Percentiles rank a stretch among this genome's conserved stretches.
Conservation (phyloP, 495 filamentous ascomycete genomes). For the Tuber melanosporum region DNA sequence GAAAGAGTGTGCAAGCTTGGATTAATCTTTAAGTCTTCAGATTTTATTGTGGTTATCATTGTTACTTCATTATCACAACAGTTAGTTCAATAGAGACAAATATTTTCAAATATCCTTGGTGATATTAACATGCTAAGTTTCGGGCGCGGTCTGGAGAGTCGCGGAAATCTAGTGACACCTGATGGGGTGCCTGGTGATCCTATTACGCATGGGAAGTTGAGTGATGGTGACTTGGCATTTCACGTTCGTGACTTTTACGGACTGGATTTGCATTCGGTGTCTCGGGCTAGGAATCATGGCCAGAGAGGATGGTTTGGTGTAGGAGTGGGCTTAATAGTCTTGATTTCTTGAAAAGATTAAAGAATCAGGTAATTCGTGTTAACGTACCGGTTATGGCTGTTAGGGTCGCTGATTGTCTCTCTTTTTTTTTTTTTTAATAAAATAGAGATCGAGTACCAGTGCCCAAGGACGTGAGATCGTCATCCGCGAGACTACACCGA, state of each 20-base stretch:
- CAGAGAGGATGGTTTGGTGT: not conserved
- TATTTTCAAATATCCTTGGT: too few relatives aligned
- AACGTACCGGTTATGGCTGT: not conserved
- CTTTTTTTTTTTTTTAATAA: not conserved
- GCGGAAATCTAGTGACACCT: not conserved
- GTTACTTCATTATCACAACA: too few relatives aligned
- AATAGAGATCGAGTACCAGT: not conserved
- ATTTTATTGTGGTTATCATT: too few relatives aligned
- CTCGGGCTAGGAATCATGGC: not conserved
- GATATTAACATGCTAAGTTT: not conserved
- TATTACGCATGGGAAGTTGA: not conserved
- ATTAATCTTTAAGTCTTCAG: too few relatives aligned
- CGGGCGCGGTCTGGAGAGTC: too few relatives aligned
- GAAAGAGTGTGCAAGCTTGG: too few relatives aligned
- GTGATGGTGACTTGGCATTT: not conserved
- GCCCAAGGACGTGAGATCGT: not conserved
- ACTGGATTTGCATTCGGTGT: not conserved
- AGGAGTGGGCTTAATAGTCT: not conserved
- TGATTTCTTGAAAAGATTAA: not conserved
- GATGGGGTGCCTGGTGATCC: not conserved
- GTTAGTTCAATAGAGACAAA: too few relatives aligned
- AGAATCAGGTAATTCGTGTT: not conserved
- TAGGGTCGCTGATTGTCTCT: not conserved
- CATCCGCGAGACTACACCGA: not conserved
- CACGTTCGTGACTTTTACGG: not conserved